Base-by-base conservation (phyloP, 1,139 yeast species). In the Nakaseomyces sp. region DNA sequence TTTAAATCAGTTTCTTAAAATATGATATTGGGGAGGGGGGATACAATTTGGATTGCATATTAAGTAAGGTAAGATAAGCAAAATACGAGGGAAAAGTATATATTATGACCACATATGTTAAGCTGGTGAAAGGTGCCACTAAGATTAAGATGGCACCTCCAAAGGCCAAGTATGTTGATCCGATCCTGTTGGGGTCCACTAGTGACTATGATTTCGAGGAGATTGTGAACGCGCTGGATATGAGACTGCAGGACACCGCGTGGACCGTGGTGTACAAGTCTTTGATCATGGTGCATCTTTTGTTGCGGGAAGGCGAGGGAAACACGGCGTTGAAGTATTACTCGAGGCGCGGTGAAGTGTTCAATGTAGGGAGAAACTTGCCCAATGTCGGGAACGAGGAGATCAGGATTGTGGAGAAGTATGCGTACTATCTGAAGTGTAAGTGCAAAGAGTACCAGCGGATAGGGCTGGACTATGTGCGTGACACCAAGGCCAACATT, bases 191-290 rank as follows among this genome's bases (percentile, higher is more conserved):
- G 70, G 82, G 94, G 4, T 86, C 96, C 0, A 65, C 75, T 13
- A 65, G 68, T 43, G 65, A 67, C 28, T 81, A 76, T 28, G 81
- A 82, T 52, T 77, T 89, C 57, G 71, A 73, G 45, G 76, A 80
- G 16, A 81, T 89, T 33, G 80, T 88, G 78, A 69, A 73, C 43
- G 69, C 83, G 0, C 67, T 91, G 48, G 73, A 72, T 20, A 55
- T 58, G 25, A 68, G 96, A 44, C 69, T 86, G 45, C 79, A 76
- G 46, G 95, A 87, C 60, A 68, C 80, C 18, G 84, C 94, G 1
- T 91, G 96, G 96, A 81, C 95, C 7, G 80, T 85, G 45, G 93
- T 85, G 17, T 91, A 79, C 72, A 91, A 91, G 66, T 70, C 94
- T 13, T 69, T 89, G 54, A 74, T 91, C 48, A 94, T 89, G 28